phyloP scores from a whole-genome alignment of 176 grass and related monocot species.

The bread wheat (Triticum aestivum) region DNA sequence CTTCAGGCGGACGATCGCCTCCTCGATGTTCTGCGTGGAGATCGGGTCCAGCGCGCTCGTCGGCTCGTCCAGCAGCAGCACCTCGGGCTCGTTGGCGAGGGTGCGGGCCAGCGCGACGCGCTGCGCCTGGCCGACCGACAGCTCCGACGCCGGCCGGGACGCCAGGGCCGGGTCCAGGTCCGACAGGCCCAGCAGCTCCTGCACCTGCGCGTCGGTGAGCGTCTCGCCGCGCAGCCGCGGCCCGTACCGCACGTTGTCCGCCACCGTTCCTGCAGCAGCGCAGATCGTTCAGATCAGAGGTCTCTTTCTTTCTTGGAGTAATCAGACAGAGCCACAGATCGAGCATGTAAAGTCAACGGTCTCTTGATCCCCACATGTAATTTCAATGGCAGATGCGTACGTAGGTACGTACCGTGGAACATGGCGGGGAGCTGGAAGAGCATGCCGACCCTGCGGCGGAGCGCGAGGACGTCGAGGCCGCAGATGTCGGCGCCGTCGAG shows the following conservation, averaged over 20 bases:
- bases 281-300: not conserved
- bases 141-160: conserved; percentile 50
- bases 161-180: conserved; percentile 60
- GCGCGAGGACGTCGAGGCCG: conserved; percentile 69
- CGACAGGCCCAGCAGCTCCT: conserved; percentile 49
- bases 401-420: conserved; percentile 57
- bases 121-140: conserved; percentile 89
- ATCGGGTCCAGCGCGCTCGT: conserved; percentile 97
- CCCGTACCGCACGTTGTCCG: conserved; percentile 79
- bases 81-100: conserved; percentile 88
- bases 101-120: conserved; percentile 89
- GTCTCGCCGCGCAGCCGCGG: conserved; percentile 74
- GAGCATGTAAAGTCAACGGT: no score
- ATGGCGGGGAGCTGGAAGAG: conserved; percentile 95
- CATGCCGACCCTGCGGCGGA: conserved; percentile 91
- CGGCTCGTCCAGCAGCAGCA: conserved; percentile 83
- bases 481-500: conserved; percentile 83
- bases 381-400: not conserved
- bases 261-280: conserved; percentile 57
- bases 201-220: conserved; percentile 60
- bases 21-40: conserved; percentile 98
- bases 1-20: conserved; percentile 79
- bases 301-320: not conserved
- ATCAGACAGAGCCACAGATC: no score
- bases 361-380: no score